Evolutionary conservation across 2,329 filamentous ascomycete species (phyloP), one percentile per base, ranked within the genome.

Genomic region (Lecanicillium sp.): DNA sequence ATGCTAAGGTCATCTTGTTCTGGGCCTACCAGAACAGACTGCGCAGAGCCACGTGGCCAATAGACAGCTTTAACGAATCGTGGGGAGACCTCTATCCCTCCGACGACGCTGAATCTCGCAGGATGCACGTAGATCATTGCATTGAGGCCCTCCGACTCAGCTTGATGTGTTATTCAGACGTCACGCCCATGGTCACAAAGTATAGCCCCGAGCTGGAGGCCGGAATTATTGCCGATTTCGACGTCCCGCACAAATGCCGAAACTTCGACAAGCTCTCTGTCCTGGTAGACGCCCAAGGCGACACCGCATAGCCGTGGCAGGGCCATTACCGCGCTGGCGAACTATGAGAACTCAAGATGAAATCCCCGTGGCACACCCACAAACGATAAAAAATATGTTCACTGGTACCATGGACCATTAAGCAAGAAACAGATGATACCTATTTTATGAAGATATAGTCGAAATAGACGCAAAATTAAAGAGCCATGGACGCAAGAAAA

Each of bases 101-200:
- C 7, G 33, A 29, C n/a, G 40, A 46, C 20, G 37, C n/a, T n/a
- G 39, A 5, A 33, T 45, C 10, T 40, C 30, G n/a, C 31, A 36
- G 45, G 11, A 43, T 46, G 14, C 43, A 45, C 19, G 39, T 44
- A 5, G 45, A 47, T 31, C 45, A 47, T 37, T 47, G 45, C 25
- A 19, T 47, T 10, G 45, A 47, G 33, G 38, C 44, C 12, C 39
- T 47, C 14, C 43, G 45, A n/a, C 40, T 47, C 17, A 33, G 34
- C 11, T 33, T 47, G 13, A 46, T 47, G 45, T 47, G 45, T 27
- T 42, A 36, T 22, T 43, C 38, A 14, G 45, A 47, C 29, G 45
- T 47, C 13, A 47, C 45, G 3, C 45, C 45, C 6, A 29, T 47
- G 4, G 19, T 46, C 15, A 33, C 40, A 17, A 34, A 37, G 25